Evolutionary conservation across 768 basidiomycete genomes (phyloP).

Genomic region (Trametes maxima): DNA sequence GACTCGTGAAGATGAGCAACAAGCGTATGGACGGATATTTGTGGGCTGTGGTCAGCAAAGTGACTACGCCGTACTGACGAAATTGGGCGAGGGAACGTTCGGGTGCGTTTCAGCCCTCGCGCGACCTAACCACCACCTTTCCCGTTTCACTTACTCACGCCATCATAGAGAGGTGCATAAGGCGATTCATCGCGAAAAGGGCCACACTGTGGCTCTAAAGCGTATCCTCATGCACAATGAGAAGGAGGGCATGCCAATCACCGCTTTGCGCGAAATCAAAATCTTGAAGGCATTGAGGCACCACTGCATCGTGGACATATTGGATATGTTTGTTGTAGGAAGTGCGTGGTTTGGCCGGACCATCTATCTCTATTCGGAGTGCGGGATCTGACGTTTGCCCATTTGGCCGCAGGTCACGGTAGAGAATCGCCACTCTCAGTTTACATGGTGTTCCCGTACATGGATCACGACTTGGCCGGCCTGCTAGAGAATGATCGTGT

Average conservation of each 20-base stretch:
- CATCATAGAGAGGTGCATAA: constrained; percentile 83
- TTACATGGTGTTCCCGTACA: constrained; percentile 99
- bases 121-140: too few relatives aligned
- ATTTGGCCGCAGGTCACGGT: constrained; percentile 50
- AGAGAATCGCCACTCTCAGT: constrained; percentile 75
- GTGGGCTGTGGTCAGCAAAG: constrained; percentile 68
- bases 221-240: constrained; percentile 96
- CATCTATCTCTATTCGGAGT: neutral
- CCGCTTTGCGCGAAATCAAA: constrained; percentile 95
- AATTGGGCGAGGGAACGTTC: constrained; percentile 96
- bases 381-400: neutral
- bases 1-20: constrained; percentile 63
- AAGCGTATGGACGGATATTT: constrained; percentile 69
- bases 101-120: constrained; percentile 66
- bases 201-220: constrained; percentile 80
- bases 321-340: constrained; percentile 90
- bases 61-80: constrained; percentile 81
- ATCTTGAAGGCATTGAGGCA: constrained; percentile 91
- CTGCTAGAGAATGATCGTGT: constrained; percentile 90
- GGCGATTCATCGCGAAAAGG: constrained; percentile 65
- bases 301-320: constrained; percentile 79
- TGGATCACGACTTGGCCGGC: constrained; percentile 98
- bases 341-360: constrained; percentile 46
- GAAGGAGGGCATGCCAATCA: constrained; percentile 96
- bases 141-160: constrained; percentile 21